Evolutionary conservation across 306 rosid species (phyloP).

Genomic region (Senna siamea): DNA sequence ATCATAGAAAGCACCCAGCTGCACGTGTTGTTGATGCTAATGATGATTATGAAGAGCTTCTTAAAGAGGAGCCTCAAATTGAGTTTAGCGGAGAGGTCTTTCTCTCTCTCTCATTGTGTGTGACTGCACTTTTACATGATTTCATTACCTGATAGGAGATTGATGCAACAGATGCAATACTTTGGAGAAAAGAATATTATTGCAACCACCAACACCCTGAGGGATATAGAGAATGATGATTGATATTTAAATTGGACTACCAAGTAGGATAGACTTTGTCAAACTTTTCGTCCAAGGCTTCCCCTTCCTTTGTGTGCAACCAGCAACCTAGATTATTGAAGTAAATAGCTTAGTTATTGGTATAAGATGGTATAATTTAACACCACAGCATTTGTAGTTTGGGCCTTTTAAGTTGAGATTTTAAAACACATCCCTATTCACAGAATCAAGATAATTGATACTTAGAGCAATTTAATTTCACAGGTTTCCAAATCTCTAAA

Average conservation of each 20-base stretch:
- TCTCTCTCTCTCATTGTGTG: constrained; percentile 21
- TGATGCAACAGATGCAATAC: background rate
- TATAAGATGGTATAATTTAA: background rate
- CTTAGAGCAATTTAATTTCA: background rate
- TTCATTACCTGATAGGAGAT: background rate
- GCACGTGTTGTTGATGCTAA: constrained; percentile 83
- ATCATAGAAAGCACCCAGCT: constrained; percentile 92
- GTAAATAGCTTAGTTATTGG: background rate
- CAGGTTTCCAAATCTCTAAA: background rate
- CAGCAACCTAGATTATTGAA: background rate
- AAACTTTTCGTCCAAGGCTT: constrained; percentile 10
- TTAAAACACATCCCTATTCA: background rate
- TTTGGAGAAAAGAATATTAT: background rate
- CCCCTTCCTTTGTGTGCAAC: background rate
- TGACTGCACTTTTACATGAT: background rate
- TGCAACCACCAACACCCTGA: background rate
- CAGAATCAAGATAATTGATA: background rate
- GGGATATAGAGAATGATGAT: constrained; percentile 3
- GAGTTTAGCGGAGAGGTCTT: constrained; percentile 97
- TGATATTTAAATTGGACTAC: constrained; percentile 19
- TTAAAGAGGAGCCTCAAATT: constrained; percentile 86
- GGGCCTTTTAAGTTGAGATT: background rate
- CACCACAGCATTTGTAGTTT: background rate
- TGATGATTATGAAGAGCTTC: constrained; percentile 73
- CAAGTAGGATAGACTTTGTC: constrained; percentile 2